Evolutionary conservation across 345 rosid genomes (phyloP).

Genomic region (Salix koriyanagi): DNA sequence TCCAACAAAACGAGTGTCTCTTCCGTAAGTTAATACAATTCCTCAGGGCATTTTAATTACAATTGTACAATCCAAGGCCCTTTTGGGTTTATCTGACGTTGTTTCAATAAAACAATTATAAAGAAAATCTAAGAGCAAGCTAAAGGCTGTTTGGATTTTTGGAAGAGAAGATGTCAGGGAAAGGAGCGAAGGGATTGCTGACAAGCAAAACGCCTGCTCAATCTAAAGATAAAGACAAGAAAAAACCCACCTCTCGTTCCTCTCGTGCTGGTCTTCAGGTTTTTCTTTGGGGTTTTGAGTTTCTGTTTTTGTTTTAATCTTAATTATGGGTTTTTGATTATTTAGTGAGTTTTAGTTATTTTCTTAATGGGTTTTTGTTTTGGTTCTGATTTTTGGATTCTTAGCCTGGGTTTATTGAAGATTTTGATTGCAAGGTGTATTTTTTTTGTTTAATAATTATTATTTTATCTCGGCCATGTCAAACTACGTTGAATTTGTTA

Average conservation of each 20-base stretch:
- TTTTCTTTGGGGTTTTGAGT: background rate
- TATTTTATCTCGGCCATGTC: background rate
- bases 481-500: background rate
- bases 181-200: constrained; percentile 26
- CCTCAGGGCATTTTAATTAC: background rate
- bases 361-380: background rate
- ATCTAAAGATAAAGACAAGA: constrained; percentile 26
- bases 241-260: constrained; percentile 21
- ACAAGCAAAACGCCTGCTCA: constrained; percentile 14
- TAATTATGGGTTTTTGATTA: background rate
- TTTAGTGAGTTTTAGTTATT: background rate
- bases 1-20: background rate
- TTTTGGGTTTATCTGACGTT: background rate
- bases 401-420: background rate
- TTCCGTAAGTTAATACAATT: background rate
- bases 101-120: no score
- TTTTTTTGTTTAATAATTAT: background rate
- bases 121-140: background rate
- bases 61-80: background rate
- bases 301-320: background rate
- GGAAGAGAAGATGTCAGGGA: constrained; percentile 18
- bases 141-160: background rate
- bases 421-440: background rate
- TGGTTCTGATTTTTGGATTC: background rate
- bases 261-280: constrained; percentile 28